Conservation (phyloP, 2,329 filamentous ascomycete species). For the Microdochium nivale region DNA sequence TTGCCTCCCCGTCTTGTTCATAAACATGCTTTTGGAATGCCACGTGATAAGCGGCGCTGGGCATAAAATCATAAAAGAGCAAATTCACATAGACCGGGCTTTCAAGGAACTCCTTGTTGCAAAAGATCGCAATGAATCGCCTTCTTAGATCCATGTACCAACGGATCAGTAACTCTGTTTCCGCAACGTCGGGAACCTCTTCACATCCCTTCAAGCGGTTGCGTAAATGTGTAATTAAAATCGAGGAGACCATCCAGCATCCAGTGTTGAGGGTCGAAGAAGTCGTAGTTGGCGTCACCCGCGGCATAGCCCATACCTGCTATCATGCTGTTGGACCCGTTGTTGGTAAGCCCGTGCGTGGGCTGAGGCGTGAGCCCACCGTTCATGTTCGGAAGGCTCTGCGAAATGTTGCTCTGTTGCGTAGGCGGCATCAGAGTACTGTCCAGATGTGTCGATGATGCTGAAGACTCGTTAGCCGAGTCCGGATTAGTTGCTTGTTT, state of each 20-base stretch:
- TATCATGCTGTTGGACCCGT: slow-evolving; percentile 37
- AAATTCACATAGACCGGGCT: background rate
- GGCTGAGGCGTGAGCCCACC: slow-evolving; percentile 44
- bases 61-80: background rate
- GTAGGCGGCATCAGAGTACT: slow-evolving; percentile 42
- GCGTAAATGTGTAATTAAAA: slow-evolving; percentile 61
- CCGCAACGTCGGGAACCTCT: background rate
- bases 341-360: slow-evolving; percentile 32
- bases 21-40: background rate
- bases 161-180: background rate
- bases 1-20: slow-evolving; percentile 1
- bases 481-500: slow-evolving; percentile 84
- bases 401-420: slow-evolving; percentile 38
- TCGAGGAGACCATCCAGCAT: slow-evolving; percentile 81
- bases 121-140: background rate
- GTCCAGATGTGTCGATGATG: slow-evolving; percentile 57
- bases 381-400: slow-evolving; percentile 37
- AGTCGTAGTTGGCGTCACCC: slow-evolving; percentile 67
- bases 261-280: slow-evolving; percentile 91
- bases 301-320: slow-evolving; percentile 45
- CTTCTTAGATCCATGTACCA: background rate
- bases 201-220: slow-evolving; percentile 44
- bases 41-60: background rate
- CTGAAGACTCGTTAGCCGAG: slow-evolving; percentile 64
- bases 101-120: background rate